phyloP scores from a whole-genome alignment of 257 asterid genomes.

The Cordia subcordata region DNA sequence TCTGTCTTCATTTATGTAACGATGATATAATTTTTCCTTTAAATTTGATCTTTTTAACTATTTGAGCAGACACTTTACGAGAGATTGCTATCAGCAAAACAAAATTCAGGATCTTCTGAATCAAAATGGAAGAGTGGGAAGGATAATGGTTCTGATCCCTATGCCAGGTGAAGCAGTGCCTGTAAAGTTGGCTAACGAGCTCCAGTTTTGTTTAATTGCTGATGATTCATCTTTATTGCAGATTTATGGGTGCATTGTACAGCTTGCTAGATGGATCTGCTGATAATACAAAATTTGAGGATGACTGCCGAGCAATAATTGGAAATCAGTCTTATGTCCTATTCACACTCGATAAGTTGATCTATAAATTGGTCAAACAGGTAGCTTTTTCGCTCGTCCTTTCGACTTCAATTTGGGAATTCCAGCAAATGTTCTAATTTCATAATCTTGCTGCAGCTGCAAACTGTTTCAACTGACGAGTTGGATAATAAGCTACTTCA shows the following conservation, averaged over 20 bases:
- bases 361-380: constrained; percentile 94
- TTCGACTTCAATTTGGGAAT: neutral
- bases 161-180: constrained; percentile 17
- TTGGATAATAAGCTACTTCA: constrained; percentile 42
- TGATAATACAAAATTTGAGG: constrained; percentile 89
- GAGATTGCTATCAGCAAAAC: constrained; percentile 17
- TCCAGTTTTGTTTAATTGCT: neutral
- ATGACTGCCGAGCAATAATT: constrained; percentile 86
- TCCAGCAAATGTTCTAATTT: neutral
- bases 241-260: constrained; percentile 79
- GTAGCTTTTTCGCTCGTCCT: constrained; percentile 12
- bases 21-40: too few species aligned
- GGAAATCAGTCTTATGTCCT: constrained; percentile 92
- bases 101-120: constrained; percentile 15
- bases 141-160: constrained; percentile 24
- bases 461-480: constrained; percentile 45
- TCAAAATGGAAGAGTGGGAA: constrained; percentile 15
- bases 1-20: too few species aligned
- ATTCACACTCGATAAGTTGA: constrained; percentile 89
- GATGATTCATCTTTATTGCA: constrained; percentile 26
- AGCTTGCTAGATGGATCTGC: constrained; percentile 92
- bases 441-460: constrained; percentile 31
- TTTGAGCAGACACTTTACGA: constrained; percentile 20
- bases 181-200: neutral
- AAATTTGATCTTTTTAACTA: neutral